Evolutionary conservation across 441 rosid species (phyloP).

Genomic region (Croton laevigatus): DNA sequence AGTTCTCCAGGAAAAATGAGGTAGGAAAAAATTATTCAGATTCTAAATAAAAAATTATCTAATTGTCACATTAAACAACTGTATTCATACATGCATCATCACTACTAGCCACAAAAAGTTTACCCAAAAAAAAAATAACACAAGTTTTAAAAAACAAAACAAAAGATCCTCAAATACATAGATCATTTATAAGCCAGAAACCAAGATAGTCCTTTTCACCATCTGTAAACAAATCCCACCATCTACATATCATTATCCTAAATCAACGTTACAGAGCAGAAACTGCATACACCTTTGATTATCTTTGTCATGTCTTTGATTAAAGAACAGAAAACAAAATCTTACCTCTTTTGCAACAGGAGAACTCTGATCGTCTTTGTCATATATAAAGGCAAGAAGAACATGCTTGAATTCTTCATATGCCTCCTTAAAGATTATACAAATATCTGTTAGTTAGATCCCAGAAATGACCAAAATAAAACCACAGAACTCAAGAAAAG

Average conservation of each 20-base stretch:
- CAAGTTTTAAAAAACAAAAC: background rate
- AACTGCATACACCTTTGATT: background rate
- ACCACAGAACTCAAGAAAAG: background rate
- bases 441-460: constrained; percentile 30
- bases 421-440: constrained; percentile 79
- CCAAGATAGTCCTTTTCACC: background rate
- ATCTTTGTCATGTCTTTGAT: too few species aligned
- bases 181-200: background rate
- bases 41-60: background rate
- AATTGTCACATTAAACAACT: background rate
- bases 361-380: constrained; percentile 72
- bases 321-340: constrained; percentile 7
- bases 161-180: background rate
- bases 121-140: background rate
- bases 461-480: background rate
- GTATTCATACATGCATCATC: background rate
- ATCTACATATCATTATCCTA: constrained; percentile 2
- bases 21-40: background rate
- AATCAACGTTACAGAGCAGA: background rate
- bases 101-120: background rate
- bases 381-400: constrained; percentile 86
- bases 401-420: constrained; percentile 97
- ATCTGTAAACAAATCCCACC: background rate
- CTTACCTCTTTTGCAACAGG: constrained; percentile 89
- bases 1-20: background rate